Conservation (phyloP, 1,284 basidiomycete genomes). For the Naganishia albida region DNA sequence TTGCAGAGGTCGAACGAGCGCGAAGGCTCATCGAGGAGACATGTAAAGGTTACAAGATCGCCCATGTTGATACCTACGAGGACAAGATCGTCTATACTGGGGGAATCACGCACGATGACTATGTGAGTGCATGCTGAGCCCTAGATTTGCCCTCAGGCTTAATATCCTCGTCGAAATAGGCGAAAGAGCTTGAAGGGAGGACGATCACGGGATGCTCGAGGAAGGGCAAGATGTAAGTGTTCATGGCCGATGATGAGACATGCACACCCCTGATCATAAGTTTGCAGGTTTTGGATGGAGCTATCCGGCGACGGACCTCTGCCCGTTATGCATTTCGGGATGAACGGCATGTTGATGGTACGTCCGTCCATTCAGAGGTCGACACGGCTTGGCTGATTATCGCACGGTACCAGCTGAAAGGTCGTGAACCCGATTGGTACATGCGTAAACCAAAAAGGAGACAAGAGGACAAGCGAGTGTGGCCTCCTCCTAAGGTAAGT, state of each 20-base stretch:
- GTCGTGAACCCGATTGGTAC: slow-evolving; percentile 66
- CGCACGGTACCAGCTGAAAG: slow-evolving; percentile 61
- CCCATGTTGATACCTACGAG: slow-evolving; percentile 62
- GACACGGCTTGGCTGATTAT: too few relatives aligned
- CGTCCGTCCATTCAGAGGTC: slow-evolving; percentile 22
- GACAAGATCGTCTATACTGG: slow-evolving; percentile 72
- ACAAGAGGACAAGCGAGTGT: slow-evolving; percentile 57
- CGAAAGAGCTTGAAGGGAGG: slow-evolving; percentile 62
- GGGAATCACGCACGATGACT: slow-evolving; percentile 60
- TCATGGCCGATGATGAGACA: neutral
- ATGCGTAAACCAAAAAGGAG: slow-evolving; percentile 58
- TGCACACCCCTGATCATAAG: neutral
- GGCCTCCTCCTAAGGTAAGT: slow-evolving; percentile 76
- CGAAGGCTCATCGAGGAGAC: slow-evolving; percentile 62
- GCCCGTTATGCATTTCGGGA: slow-evolving; percentile 77
- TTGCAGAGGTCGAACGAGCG: slow-evolving; percentile 70
- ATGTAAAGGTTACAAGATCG: slow-evolving; percentile 63
- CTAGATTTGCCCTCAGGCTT: neutral
- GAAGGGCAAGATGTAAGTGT: slow-evolving; percentile 67
- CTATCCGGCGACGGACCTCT: slow-evolving; percentile 65
- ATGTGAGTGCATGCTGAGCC: slow-evolving; percentile 59
- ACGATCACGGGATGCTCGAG: slow-evolving; percentile 64
- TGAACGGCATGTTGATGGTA: slow-evolving; percentile 78
- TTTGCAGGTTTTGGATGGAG: slow-evolving; percentile 65
- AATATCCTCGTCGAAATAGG: slow-evolving; percentile 55